Percentiles rank a stretch among this genome's conserved stretches.
Evolutionary conservation across 208 protist species (phyloP).

Genomic region (Acanthamoeba triangularis): DNA sequence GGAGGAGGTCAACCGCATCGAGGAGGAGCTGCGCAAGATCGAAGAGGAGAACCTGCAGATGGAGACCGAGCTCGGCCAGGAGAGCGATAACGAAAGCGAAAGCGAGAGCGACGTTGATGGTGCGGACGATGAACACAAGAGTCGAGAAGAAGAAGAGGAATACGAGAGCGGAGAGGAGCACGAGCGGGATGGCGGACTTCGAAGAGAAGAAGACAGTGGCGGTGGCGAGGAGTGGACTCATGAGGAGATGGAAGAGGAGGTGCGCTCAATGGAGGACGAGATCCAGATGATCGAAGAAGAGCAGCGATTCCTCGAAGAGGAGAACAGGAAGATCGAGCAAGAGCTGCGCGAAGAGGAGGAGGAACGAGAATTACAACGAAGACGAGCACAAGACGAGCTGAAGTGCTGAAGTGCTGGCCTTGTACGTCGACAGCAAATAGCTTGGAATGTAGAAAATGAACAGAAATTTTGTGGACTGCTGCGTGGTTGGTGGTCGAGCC

Average conservation of each 20-base stretch:
- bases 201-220: neutral
- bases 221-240: neutral
- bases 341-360: conserved; percentile 38
- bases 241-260: neutral
- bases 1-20: conserved; percentile 3
- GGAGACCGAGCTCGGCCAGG: conserved; percentile 21
- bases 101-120: neutral
- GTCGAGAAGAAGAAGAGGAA: neutral
- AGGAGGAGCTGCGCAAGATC: conserved; percentile 11
- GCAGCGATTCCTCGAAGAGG: conserved; percentile 21
- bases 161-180: neutral
- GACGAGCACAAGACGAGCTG: neutral
- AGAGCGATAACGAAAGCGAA: neutral
- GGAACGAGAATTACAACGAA: neutral
- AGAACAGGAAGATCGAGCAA: conserved; percentile 53
- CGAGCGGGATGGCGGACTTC: neutral
- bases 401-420: too few relatives aligned
- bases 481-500: neutral
- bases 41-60: conserved; percentile 44
- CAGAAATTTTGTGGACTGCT: neutral
- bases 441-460: neutral
- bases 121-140: neutral
- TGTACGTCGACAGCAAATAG: neutral
- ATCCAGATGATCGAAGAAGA: conserved; percentile 50
- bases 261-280: conserved; percentile 44